A percentile compares a stretch with the other conserved stretches of the same genome.
Evolutionary conservation across 78 protist species (phyloP).

Genomic region (Capsaspora owczarzaki): DNA sequence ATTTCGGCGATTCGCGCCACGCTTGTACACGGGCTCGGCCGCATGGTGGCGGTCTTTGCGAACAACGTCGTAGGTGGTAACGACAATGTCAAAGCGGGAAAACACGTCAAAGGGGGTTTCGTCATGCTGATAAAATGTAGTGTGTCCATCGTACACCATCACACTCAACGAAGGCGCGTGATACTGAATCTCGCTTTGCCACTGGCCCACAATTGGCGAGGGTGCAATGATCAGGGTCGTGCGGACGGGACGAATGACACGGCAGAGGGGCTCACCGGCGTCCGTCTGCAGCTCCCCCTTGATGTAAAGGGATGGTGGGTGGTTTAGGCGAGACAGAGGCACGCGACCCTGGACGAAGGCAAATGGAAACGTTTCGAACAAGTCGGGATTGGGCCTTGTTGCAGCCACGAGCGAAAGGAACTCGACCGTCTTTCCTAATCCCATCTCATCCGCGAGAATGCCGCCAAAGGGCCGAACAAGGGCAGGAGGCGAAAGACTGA

Average conservation of each 20-base stretch:
- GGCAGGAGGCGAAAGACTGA: too few species aligned
- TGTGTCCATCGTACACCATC: too few species aligned
- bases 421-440: constrained; percentile 15
- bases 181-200: background rate
- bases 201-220: background rate
- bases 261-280: background rate
- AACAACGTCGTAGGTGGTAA: constrained; percentile 8
- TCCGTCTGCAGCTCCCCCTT: background rate
- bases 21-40: background rate
- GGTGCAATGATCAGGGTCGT: constrained; percentile 18
- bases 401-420: background rate
- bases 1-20: background rate
- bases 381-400: too few species aligned
- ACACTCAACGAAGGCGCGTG: background rate
- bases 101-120: too few species aligned
- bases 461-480: too few species aligned
- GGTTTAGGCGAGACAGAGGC: background rate
- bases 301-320: background rate
- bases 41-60: background rate
- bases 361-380: too few species aligned
- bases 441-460: constrained; percentile 24
- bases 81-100: constrained; percentile 12
- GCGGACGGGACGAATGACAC: background rate
- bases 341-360: background rate
- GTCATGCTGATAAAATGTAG: too few species aligned